A percentile compares a stretch with the other conserved stretches of the same genome.
Conservation (phyloP, 2,329 filamentous ascomycete species). For the Aplosporella prunicola region DNA sequence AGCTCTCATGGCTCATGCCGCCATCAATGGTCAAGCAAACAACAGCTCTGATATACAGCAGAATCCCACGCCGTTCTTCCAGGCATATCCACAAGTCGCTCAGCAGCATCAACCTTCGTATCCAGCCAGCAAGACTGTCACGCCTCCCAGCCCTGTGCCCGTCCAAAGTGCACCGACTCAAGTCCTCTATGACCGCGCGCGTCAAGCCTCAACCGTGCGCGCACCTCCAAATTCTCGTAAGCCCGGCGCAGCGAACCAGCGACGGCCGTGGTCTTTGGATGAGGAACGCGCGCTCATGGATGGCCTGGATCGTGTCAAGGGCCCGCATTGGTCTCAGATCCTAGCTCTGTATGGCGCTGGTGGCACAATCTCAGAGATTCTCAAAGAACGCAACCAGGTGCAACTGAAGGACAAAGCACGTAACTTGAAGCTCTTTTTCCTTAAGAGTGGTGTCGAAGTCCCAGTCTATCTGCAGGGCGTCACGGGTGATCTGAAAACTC, state of each 20-base stretch:
- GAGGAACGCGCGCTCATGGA: constrained; percentile 87
- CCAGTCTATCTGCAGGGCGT: constrained; percentile 80
- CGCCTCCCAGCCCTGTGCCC: constrained; percentile 21
- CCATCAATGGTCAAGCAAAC: constrained; percentile 9
- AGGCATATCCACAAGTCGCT: constrained; percentile 14
- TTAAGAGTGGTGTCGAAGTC: constrained; percentile 86
- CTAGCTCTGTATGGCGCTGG: constrained; percentile 71
- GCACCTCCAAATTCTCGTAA: constrained; percentile 44
- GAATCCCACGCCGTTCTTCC: constrained; percentile 9
- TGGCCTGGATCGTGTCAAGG: constrained; percentile 78
- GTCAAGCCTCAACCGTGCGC: constrained; percentile 46
- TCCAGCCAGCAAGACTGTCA: constrained; percentile 7
- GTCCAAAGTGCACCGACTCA: constrained; percentile 44
- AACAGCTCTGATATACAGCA: constrained; percentile 5
- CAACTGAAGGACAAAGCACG: constrained; percentile 88
- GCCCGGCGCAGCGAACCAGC: constrained; percentile 45
- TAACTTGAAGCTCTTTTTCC: constrained; percentile 82
- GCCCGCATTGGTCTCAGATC: constrained; percentile 90
- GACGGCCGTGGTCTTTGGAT: constrained; percentile 78
- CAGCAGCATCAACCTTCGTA: constrained; percentile 10
- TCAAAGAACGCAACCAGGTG: constrained; percentile 83
- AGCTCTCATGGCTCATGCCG: constrained; percentile 14
- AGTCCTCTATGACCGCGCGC: constrained; percentile 48
- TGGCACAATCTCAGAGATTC: constrained; percentile 69
- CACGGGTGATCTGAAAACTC: constrained; percentile 79